Base-by-base conservation (phyloP, 192 early-diverging fungal species). In the Backusella liffmaniae region DNA sequence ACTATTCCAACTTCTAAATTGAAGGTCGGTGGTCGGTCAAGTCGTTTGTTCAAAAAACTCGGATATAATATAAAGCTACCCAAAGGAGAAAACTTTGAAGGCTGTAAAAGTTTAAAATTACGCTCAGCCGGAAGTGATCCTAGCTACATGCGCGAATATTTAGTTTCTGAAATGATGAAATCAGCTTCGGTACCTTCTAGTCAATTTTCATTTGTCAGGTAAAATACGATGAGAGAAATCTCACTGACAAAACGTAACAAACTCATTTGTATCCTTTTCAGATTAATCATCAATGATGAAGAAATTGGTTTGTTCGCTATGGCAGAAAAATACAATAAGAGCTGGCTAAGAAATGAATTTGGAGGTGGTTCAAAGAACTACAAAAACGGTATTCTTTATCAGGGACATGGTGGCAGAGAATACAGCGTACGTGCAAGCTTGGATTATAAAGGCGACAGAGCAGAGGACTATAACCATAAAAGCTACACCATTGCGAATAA, bases 101-200 rank as follows among this genome's bases (percentile, higher is more conserved):
- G 76, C 2, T 74, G 44, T 7, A 67, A 70, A 32, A 74, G 65
- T 41, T 36, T 81, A 35, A 81, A 77, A 18, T 56, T 81, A n/a
- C 49, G 80, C 16, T 21, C 80, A 1, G 26, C 62, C 32, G 34
- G 62, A 12, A 71, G 41, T 16, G 80, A 81, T 34, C 80, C 80
- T 4, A 75, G 73, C 32, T 81, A 77, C 36, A 77, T 81, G 72
- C 73, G 80, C n/a, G 80, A 81, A 26, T 73, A 75, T 16, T 37
- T 81, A 2, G 34, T 59, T 29, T 66, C 35, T 66, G 76, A 81
- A 34, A 74, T 81, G 67, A 41, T 72, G 1, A 41, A 81, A 9
- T 44, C 75, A 13, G 72, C 76, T 2, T 53, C 56, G 10, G 56
- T 70, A 16, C 80, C 80, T 32, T 56, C 73, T 21, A 53, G 56